Base-by-base conservation (phyloP, 2,329 filamentous ascomycete genomes). In the Pseudogymnoascus sp. region DNA sequence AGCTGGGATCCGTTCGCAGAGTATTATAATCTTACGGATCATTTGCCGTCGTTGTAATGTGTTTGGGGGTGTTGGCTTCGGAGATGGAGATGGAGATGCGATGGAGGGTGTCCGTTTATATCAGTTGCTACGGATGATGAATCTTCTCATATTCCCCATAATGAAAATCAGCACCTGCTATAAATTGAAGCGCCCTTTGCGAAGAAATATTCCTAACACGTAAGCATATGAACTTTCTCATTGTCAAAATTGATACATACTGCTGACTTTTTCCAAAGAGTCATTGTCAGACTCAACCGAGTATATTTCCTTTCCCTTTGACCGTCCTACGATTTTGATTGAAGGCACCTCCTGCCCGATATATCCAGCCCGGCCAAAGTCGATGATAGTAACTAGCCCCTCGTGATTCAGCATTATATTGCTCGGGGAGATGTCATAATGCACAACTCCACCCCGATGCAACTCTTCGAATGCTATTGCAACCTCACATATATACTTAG, bases 1-100 rank as follows among this genome's bases (percentile, higher is more conserved):
- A 71, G 65, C 3, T 68, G 74, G 15, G 85, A 88, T 72, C 80
- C 81, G 0, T 88, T 85, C 75, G 79, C 80, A n/a, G 71, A 72
- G 64, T 25, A 37, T 39, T 63, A 59, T 39, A 57, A 57, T 18
- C 30, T 50, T 7, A 50, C 43, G 4, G 43, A 50, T 11, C 43
- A 50, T 30, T 33, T 50, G 4, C 43, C 43, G 25, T 50, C 7
- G n/a, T 50, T 8, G 7, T 50, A 50, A 9, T 18, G 25, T 50
- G 43, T 4, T 18, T 50, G 4, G 3, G 2, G 8, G 11, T 50
- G 5, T 3, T 25, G 25, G 8, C 25, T 33, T 50, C 2, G 8
- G 8, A n/a, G 6, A 6, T 50, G 9, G 4, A 18, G 25, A 7
- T 2, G 7, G 43, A 11, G 25, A 30, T 30, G n/a, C 4, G 25